Evolutionary conservation across 495 filamentous ascomycete genomes (phyloP), one percentile per base, ranked within the genome.

Genomic region (Trichoderma asperelloides): DNA sequence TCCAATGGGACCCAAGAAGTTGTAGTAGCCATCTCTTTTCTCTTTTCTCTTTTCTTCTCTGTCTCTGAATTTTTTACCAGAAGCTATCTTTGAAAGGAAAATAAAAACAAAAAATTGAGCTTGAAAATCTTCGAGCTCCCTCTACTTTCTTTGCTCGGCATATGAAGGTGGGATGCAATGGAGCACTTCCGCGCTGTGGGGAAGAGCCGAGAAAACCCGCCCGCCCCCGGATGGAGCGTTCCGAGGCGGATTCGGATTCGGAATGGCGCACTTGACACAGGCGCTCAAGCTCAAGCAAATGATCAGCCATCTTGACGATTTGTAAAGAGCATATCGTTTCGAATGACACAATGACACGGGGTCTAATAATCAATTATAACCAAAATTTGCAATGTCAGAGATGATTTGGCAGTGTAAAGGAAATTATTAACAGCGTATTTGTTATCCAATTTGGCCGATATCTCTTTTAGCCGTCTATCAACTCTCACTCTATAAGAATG

Each of bases 181-280:
- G 55, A 12, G 55, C 55, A 30, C 55, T 60, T 60, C 55, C 55
- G 55, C 51, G 25, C 27, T 27, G 55, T 60, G 55, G 55, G 55
- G 23, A 60, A 60, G 16, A 60, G 55, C 55, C 55, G 55, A 33
- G 16, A 30, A 16, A 30, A 60, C 23, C 55, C 55, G 55, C 55
- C 55, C 51, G 51, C 23, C 8, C 27, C 23, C 55, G 49, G 49
- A 25, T 16, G 55, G 8, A 27, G 49, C 55, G 55, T 60, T 28
- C 55, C 55, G 55, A 30, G 23, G 23, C 55, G 55, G 55, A 60
- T 60, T 60, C 55, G 55, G 55, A 60, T 28, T 60, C 55, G 55
- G 55, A 60, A 60, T 27, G 23, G 2, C 47, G 18, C 18, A 6
- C 47, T 21, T 16, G 3, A 18, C 18, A 18, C 18, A 45, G 2